Percentiles rank a stretch among this genome's conserved stretches.
phyloP scores from a whole-genome alignment of 306 rosid genomes.

The Begonia masoniana region DNA sequence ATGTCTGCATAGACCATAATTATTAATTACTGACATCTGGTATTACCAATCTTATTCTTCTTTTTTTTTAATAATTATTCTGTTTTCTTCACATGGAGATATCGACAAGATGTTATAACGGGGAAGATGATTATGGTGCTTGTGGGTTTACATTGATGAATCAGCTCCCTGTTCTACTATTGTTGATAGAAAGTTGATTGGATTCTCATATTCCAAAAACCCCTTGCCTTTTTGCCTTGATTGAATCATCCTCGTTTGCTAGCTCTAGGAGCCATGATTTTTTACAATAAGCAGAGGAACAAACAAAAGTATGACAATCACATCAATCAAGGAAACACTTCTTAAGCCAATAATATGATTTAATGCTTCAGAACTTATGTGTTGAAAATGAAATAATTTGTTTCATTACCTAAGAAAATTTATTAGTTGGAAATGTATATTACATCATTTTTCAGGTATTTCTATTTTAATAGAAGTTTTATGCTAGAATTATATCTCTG shows the following conservation, averaged over 20 bases:
- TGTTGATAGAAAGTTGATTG: constrained; percentile 50
- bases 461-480: no score
- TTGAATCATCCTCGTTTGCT: neutral
- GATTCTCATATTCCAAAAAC: constrained; percentile 60
- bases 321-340: no score
- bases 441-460: no score
- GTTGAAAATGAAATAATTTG: no score
- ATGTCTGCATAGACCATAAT: neutral
- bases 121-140: constrained; percentile 63
- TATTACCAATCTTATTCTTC: neutral
- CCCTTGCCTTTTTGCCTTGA: constrained; percentile 82
- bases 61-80: neutral
- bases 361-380: no score
- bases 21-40: neutral
- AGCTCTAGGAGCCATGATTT: no score
- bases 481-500: no score
- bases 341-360: no score
- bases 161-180: constrained; percentile 62
- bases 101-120: constrained; percentile 61
- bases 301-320: no score
- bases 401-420: no score
- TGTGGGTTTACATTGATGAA: constrained; percentile 55
- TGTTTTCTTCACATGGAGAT: constrained; percentile 30
- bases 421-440: no score
- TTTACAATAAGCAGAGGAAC: no score